These are phyloP conservation scores for Vaccinium corymbosum DNA, from an alignment of 148 eudicot genomes.

Conservation along the genomic window DNA sequence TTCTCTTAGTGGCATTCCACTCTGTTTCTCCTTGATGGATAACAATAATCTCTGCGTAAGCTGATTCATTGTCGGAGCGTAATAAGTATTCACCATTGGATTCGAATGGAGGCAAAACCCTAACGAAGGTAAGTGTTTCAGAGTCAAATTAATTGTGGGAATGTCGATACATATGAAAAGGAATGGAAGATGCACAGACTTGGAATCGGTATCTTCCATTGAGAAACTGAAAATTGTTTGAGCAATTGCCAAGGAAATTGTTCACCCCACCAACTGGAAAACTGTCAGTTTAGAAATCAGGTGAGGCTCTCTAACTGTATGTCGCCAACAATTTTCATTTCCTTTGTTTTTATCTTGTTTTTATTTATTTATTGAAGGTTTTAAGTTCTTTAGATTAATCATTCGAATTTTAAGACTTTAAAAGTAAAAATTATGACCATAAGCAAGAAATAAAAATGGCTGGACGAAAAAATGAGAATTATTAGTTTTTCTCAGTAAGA, in stretches of 20 bases:
- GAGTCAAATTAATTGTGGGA: neutral
- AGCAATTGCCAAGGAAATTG: neutral
- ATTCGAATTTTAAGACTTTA: too few relatives aligned
- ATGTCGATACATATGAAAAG: neutral
- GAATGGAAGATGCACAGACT: conserved; percentile 17
- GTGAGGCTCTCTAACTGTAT: too few relatives aligned
- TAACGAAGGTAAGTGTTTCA: neutral
- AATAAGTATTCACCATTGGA: conserved; percentile 15
- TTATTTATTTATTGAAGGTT: too few relatives aligned
- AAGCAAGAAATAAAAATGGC: too few relatives aligned
- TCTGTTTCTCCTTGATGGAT: conserved; percentile 72
- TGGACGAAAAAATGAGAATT: too few relatives aligned
- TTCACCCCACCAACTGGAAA: neutral
- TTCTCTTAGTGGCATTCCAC: conserved; percentile 68
- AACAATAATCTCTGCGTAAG: conserved; percentile 42
- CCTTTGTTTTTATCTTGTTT: too few relatives aligned
- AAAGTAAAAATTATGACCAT: too few relatives aligned
- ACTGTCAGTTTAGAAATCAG: neutral
- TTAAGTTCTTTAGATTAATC: too few relatives aligned
- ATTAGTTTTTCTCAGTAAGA: too few relatives aligned
- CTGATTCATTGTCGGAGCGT: conserved; percentile 10
- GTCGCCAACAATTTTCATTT: too few relatives aligned
- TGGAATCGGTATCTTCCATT: conserved; percentile 28
- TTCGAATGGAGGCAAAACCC: conserved; percentile 19
- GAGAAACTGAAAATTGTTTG: neutral